Percentiles rank a stretch among this genome's conserved stretches.
Conservation (phyloP, 805 yeast genomes). For the Danielia oregonensis region DNA sequence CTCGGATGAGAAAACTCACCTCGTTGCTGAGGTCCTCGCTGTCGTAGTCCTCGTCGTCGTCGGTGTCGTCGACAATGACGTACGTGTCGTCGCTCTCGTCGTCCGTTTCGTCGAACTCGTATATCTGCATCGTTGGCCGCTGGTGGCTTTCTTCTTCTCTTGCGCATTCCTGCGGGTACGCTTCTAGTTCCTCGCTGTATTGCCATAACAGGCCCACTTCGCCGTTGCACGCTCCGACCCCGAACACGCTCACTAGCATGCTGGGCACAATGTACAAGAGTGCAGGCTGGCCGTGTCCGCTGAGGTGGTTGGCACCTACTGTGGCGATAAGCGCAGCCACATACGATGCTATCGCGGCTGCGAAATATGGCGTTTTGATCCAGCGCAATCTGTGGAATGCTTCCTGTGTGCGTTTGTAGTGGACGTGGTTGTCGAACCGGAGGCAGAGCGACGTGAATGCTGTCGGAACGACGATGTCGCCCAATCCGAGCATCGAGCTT, state of each 20-base stretch:
- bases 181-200: conserved; percentile 28
- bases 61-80: conserved; percentile 8
- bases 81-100: conserved; percentile 9
- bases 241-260: conserved; percentile 27
- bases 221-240: conserved; percentile 32
- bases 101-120: conserved; percentile 8
- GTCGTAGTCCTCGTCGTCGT: conserved; percentile 10
- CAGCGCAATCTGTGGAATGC: conserved; percentile 23
- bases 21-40: conserved; percentile 1
- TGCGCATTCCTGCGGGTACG: conserved; percentile 9
- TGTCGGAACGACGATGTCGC: conserved; percentile 66
- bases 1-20: conserved; percentile 2
- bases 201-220: conserved; percentile 42
- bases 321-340: conserved; percentile 43
- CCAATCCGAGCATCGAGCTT: conserved; percentile 53
- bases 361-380: conserved; percentile 47
- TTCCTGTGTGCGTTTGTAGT: conserved; percentile 9
- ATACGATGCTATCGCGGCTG: conserved; percentile 45
- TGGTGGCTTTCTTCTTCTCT: conserved; percentile 4
- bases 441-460: conserved; percentile 48
- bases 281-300: conserved; percentile 61
- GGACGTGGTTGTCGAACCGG: conserved; percentile 47
- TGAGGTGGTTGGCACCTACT: conserved; percentile 33
- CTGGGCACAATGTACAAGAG: conserved; percentile 58
- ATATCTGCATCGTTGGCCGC: background rate